Conservation (phyloP, 2,329 filamentous ascomycete genomes). For the Domatiomyces globalis region DNA sequence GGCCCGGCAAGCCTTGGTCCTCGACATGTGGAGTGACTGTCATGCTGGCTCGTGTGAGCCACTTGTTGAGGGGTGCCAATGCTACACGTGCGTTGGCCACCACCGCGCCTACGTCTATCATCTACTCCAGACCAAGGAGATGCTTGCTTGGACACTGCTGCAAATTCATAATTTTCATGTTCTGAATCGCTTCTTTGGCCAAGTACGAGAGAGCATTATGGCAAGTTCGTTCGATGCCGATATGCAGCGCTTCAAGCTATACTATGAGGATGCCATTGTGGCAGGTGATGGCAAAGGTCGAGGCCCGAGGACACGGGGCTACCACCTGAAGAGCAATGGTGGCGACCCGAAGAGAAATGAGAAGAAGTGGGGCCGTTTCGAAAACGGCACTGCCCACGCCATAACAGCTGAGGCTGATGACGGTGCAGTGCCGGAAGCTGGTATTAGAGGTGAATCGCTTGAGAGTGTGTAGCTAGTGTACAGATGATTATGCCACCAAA, state of each 20-base stretch:
- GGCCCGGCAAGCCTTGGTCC: slow-evolving; percentile 38
- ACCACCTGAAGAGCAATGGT: slow-evolving; percentile 61
- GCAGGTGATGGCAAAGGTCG: slow-evolving; percentile 49
- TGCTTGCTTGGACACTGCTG: slow-evolving; percentile 87
- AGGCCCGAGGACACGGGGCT: slow-evolving; percentile 64
- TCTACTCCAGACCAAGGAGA: slow-evolving; percentile 77
- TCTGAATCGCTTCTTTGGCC: slow-evolving; percentile 57
- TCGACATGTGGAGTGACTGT: slow-evolving; percentile 58
- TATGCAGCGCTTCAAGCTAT: slow-evolving; percentile 44
- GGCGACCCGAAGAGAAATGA: slow-evolving; percentile 49
- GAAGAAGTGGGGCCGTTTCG: slow-evolving; percentile 49
- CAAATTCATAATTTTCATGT: slow-evolving; percentile 81
- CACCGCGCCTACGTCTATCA: slow-evolving; percentile 81
- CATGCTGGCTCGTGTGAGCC: slow-evolving; percentile 52
- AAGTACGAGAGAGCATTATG: slow-evolving; percentile 51
- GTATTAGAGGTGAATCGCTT: background rate
- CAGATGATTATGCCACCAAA: no score
- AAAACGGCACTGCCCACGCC: slow-evolving; percentile 22
- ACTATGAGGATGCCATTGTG: slow-evolving; percentile 60
- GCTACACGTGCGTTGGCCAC: slow-evolving; percentile 72
- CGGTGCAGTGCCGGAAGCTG: background rate
- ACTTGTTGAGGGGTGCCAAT: slow-evolving; percentile 51
- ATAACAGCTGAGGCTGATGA: background rate
- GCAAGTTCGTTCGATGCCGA: slow-evolving; percentile 42
- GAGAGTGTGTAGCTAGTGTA: background rate